A percentile compares a stretch with the other conserved stretches of the same genome.
Evolutionary conservation across 768 basidiomycete genomes (phyloP).

Genomic region (Mycena latifolia): DNA sequence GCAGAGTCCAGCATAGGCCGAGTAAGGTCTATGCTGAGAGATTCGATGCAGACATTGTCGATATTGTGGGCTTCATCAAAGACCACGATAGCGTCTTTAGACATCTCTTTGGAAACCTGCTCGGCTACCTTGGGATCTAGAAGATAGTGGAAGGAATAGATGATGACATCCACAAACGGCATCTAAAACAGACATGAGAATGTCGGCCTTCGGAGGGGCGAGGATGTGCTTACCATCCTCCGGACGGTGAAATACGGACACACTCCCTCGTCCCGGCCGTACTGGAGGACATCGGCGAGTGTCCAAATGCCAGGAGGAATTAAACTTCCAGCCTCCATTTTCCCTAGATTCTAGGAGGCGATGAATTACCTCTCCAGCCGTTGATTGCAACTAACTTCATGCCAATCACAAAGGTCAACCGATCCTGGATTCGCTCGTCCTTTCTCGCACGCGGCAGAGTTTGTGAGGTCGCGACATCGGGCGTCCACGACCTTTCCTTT

Average conservation of each 20-base stretch:
- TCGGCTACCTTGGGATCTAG: slow-evolving; percentile 99
- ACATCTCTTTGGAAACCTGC: slow-evolving; percentile 97
- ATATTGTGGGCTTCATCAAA: slow-evolving; percentile 99
- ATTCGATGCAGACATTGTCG: slow-evolving; percentile 99
- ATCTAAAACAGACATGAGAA: slow-evolving; percentile 66
- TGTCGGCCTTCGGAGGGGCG: background rate
- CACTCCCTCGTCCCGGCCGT: slow-evolving; percentile 85
- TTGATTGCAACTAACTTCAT: slow-evolving; percentile 75
- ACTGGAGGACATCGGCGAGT: slow-evolving; percentile 90
- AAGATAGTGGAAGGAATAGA: slow-evolving; percentile 99
- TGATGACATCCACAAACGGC: slow-evolving; percentile 95
- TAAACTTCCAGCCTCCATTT: slow-evolving; percentile 83
- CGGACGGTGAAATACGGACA: slow-evolving; percentile 98
- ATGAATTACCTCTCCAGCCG: slow-evolving; percentile 15
- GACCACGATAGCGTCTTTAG: slow-evolving; percentile 98
- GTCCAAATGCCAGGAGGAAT: slow-evolving; percentile 94
- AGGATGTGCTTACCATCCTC: slow-evolving; percentile 77
- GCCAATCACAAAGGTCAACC: slow-evolving; percentile 93
- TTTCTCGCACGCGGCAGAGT: slow-evolving; percentile 84
- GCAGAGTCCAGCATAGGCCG: slow-evolving; percentile 98
- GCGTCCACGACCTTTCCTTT: slow-evolving; percentile 98
- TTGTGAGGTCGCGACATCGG: slow-evolving; percentile 95
- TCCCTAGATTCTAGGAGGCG: slow-evolving; percentile 77
- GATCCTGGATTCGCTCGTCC: slow-evolving; percentile 90
- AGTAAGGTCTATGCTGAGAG: slow-evolving; percentile 96